Evolutionary conservation across 257 asterid genomes (phyloP).

Genomic region (Euphrasia confusa): DNA sequence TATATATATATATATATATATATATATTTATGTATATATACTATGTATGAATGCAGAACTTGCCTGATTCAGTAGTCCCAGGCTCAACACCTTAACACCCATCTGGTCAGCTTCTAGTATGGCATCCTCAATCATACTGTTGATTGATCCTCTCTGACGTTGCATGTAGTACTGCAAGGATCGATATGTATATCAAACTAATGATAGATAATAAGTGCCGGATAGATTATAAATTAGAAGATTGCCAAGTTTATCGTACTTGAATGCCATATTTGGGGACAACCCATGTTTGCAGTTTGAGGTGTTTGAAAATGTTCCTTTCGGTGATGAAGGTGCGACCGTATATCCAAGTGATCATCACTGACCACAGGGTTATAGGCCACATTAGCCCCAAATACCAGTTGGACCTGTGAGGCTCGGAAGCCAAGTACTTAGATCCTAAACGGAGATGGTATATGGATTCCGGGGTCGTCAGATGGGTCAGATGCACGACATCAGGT

Average conservation of each 20-base stretch:
- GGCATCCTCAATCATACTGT: conserved; percentile 62
- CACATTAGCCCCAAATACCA: conserved; percentile 80
- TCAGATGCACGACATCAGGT: conserved; percentile 70
- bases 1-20: no score
- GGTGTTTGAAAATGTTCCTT: conserved; percentile 56
- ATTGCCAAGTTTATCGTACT: no score
- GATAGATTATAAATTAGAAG: no score
- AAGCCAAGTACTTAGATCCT: conserved; percentile 70
- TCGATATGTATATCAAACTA: no score
- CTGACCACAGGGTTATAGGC: conserved; percentile 76
- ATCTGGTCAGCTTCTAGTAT: conserved; percentile 57
- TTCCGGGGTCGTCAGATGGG: conserved; percentile 72
- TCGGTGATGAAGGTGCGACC: conserved; percentile 63
- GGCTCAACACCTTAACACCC: conserved; percentile 60
- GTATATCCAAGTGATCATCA: conserved; percentile 50
- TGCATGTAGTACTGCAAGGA: conserved; percentile 53
- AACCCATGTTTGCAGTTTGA: conserved; percentile 77
- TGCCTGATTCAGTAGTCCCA: conserved; percentile 59
- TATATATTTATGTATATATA: no score
- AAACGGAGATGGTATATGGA: conserved; percentile 72
- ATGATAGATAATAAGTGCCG: no score
- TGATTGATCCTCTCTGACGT: conserved; percentile 69
- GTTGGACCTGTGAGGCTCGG: conserved; percentile 54
- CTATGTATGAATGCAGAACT: no score
- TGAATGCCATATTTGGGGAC: conserved; percentile 65